Evolutionary conservation across 257 asterid genomes (phyloP).

Genomic region (Paulownia fortunei): DNA sequence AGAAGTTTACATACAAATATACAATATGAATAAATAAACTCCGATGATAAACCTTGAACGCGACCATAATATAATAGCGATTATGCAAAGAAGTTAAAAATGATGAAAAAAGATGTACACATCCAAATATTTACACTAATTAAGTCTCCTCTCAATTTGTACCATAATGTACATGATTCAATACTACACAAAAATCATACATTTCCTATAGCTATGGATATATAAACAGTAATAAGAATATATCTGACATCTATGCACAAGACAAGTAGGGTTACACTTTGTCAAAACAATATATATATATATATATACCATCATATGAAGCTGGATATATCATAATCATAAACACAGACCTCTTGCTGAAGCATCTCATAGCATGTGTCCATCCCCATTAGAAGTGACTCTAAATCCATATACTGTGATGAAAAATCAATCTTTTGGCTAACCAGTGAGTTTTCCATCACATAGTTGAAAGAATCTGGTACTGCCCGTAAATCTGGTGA

Average conservation of each 20-base stretch:
- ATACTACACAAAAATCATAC: background rate
- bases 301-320: constrained; percentile 29
- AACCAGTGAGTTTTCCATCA: constrained; percentile 31
- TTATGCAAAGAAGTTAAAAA: too few relatives aligned
- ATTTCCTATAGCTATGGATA: background rate
- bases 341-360: constrained; percentile 52
- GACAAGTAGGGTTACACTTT: background rate
- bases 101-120: too few relatives aligned
- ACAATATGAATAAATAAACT: too few relatives aligned
- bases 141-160: background rate
- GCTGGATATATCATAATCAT: constrained; percentile 52
- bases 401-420: constrained; percentile 46
- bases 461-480: constrained; percentile 29
- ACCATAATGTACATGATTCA: background rate
- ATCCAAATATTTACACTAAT: background rate
- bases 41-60: too few relatives aligned
- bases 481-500: constrained; percentile 43
- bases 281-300: background rate
- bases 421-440: constrained; percentile 25
- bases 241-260: constrained; percentile 9
- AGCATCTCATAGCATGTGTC: constrained; percentile 30
- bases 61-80: too few relatives aligned
- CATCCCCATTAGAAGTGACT: constrained; percentile 58
- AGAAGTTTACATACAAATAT: too few relatives aligned
- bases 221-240: background rate